phyloP scores from a whole-genome alignment of 345 rosid species.

The Tarenaya hassleriana region DNA sequence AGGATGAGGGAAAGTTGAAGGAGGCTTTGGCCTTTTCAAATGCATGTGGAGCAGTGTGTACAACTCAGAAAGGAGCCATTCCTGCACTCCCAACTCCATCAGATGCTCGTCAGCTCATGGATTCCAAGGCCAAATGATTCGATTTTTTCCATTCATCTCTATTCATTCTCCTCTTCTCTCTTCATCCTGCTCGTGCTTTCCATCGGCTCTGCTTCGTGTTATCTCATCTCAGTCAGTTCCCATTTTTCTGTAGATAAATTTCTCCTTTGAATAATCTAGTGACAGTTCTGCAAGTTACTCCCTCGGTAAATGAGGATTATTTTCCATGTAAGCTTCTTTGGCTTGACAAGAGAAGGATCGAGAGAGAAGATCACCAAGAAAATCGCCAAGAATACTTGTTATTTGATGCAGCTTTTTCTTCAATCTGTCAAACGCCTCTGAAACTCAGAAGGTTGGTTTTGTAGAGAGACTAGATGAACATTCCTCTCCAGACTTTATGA shows the following conservation, averaged over 20 bases:
- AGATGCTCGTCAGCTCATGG: constrained; percentile 43
- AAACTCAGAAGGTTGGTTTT: constrained; percentile 20
- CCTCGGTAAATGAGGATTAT: too few species aligned
- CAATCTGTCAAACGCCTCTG: constrained; percentile 18
- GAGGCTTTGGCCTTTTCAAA: constrained; percentile 46
- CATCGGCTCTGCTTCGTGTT: too few species aligned
- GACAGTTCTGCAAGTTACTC: neutral
- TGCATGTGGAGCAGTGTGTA: constrained; percentile 65
- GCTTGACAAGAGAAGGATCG: too few species aligned
- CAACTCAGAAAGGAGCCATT: constrained; percentile 62
- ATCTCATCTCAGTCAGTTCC: too few species aligned
- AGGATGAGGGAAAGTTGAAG: constrained; percentile 49
- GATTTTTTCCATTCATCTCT: neutral
- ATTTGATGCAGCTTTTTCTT: too few species aligned
- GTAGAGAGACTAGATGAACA: constrained; percentile 14
- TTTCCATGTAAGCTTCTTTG: too few species aligned
- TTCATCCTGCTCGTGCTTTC: too few species aligned
- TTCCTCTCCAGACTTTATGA: constrained; percentile 26
- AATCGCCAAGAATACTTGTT: too few species aligned
- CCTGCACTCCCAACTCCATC: constrained; percentile 48
- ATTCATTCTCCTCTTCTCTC: too few species aligned
- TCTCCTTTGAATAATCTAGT: too few species aligned
- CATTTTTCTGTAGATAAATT: too few species aligned
- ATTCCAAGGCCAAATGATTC: constrained; percentile 17
- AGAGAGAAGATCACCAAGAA: too few species aligned